These are phyloP conservation scores for Penicillium robsamsonii DNA, from an alignment of 495 filamentous ascomycete genomes.

Conservation along the genomic window DNA sequence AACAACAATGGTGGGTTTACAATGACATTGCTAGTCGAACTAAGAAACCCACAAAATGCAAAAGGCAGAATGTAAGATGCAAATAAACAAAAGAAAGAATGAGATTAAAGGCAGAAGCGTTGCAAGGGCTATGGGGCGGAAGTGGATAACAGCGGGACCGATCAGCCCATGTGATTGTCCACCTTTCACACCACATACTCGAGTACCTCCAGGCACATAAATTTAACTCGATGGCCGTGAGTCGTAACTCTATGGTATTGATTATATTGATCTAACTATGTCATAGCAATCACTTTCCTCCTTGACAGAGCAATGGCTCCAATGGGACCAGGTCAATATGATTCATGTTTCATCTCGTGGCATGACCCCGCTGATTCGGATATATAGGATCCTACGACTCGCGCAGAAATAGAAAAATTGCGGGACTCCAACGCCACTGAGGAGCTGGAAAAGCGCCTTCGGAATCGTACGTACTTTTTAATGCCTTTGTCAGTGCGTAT, in stretches of 20 bases:
- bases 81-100: background rate
- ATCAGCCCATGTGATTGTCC: slow-evolving; percentile 22
- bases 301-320: slow-evolving; percentile 57
- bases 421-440: slow-evolving; percentile 43
- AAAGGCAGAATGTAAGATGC: background rate
- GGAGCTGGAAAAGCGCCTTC: slow-evolving; percentile 58
- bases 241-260: background rate
- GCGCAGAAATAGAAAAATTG: slow-evolving; percentile 58
- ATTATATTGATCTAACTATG: background rate
- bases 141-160: slow-evolving; percentile 24
- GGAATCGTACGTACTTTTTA: slow-evolving; percentile 42
- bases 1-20: slow-evolving; percentile 4
- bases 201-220: background rate
- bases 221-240: slow-evolving; percentile 24
- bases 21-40: slow-evolving; percentile 3
- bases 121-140: slow-evolving; percentile 19
- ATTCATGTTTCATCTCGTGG: slow-evolving; percentile 5
- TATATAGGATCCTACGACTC: slow-evolving; percentile 53
- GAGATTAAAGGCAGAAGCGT: slow-evolving; percentile 13
- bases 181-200: slow-evolving; percentile 12
- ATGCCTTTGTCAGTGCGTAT: background rate
- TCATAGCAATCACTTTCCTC: slow-evolving; percentile 34
- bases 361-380: slow-evolving; percentile 20
- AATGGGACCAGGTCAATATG: slow-evolving; percentile 55
- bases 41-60: background rate